phyloP scores from a whole-genome alignment of 1,139 yeast genomes.

The Zygotorulaspora mrakii region DNA sequence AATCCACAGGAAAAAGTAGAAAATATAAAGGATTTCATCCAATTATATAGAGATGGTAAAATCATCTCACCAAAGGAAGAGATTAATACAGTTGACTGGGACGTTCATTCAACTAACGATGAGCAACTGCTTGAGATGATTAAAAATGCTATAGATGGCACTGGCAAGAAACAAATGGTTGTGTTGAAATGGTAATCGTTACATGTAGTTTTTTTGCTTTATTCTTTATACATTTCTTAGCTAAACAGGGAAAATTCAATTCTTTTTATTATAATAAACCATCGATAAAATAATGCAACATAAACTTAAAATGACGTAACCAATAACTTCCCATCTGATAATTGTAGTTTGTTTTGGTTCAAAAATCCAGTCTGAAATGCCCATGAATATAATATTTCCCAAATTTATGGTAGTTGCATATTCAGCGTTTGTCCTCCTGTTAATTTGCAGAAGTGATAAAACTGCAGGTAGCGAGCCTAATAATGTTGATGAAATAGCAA shows the following conservation, averaged over 20 bases:
- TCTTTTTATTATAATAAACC: slow-evolving; percentile 15
- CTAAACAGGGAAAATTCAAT: slow-evolving; percentile 7
- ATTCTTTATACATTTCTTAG: slow-evolving; percentile 1
- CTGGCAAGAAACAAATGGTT: slow-evolving; percentile 43
- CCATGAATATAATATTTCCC: slow-evolving; percentile 31
- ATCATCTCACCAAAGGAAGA: slow-evolving; percentile 46
- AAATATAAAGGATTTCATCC: slow-evolving; percentile 58
- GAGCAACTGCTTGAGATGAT: slow-evolving; percentile 51
- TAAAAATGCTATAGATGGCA: slow-evolving; percentile 49
- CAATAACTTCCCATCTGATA: slow-evolving; percentile 34
- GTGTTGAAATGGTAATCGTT: slow-evolving; percentile 30
- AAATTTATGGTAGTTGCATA: slow-evolving; percentile 28
- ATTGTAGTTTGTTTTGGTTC: slow-evolving; percentile 31
- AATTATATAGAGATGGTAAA: slow-evolving; percentile 62
- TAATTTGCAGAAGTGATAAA: slow-evolving; percentile 23
- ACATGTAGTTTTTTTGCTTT: background rate
- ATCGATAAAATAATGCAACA: slow-evolving; percentile 27
- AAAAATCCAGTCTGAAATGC: slow-evolving; percentile 31
- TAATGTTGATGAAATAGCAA: slow-evolving; percentile 22
- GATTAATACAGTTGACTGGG: slow-evolving; percentile 54
- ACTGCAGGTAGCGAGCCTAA: slow-evolving; percentile 28
- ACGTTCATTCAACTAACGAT: slow-evolving; percentile 41
- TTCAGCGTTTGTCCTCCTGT: slow-evolving; percentile 26
- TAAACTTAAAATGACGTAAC: slow-evolving; percentile 28
- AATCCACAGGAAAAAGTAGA: slow-evolving; percentile 59